Evolutionary conservation across 768 basidiomycete genomes (phyloP), one percentile per base, ranked within the genome.

Genomic region (Clitopilus hobsonii): DNA sequence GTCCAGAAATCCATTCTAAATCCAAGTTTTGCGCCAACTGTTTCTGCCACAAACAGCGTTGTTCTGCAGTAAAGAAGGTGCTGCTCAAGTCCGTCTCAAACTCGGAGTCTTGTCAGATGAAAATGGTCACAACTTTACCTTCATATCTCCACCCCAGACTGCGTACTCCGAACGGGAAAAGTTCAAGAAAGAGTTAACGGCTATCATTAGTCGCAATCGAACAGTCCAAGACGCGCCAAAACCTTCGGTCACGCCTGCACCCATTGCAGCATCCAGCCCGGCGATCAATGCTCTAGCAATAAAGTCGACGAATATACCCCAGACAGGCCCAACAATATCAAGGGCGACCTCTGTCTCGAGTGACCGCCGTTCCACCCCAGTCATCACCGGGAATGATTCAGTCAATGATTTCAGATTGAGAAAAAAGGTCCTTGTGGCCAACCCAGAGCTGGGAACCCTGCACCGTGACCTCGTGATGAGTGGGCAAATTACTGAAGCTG

Each of bases 381-480:
- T 82, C 51, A 70, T 88, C 27, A 70, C 76, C 5, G 81, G 81
- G 29, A 78, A 69, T 57, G 87, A 88, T 59, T 76, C 85, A 2
- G 77, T 80, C 11, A 77, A 72, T 27, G 89, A 91, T 59, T 91
- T 89, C 63, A 79, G 82, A 38, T 71, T 94, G 22, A 78, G 91
- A 49, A 91, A 91, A 68, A 83, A 83, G 54, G 89, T 97, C 1
- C 77, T 98, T 23, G 65, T 91, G 63, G 82, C 82, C 66, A 86
- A 88, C 58, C 82, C 88, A 1, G 91, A 92, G 55, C 77, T 98
- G 53, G 86, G 85, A 18, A 69, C 82, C 10, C 74, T 99, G 41
- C 95, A 98, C 68, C 84, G 85, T 32, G 91, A 96, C 49, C 82
- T 98, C 56, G 97, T 98, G 47, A 83, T 91, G 69, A 77, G 76